A percentile compares a stretch with the other conserved stretches of the same genome.
Evolutionary conservation across 176 grass and related monocot species (phyloP).

Genomic region (Cenchrus purpureus): DNA sequence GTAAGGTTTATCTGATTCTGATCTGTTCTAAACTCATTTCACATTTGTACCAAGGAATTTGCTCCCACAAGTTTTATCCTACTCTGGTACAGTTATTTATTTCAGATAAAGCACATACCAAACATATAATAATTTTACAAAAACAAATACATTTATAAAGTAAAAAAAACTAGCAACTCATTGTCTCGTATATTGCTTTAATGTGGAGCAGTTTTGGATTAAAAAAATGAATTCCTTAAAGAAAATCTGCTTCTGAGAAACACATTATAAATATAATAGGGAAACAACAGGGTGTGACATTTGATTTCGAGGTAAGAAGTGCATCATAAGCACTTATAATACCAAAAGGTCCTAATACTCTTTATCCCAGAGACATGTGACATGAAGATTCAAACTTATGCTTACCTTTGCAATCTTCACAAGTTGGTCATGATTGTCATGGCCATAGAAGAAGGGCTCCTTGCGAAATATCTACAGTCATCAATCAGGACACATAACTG

Average conservation of each 20-base stretch:
- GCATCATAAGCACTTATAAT: background rate
- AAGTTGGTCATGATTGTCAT: slow-evolving; percentile 98
- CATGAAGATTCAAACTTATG: slow-evolving; percentile 5
- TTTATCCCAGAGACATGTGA: background rate
- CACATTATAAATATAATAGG: background rate
- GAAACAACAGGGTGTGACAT: background rate
- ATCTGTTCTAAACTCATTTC: background rate
- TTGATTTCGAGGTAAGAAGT: background rate
- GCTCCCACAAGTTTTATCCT: background rate
- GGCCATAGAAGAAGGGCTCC: slow-evolving; percentile 99
- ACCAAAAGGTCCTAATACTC: background rate
- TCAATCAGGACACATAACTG: slow-evolving; percentile 37
- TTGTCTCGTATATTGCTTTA: background rate
- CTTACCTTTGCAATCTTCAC: slow-evolving; percentile 95
- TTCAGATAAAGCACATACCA: background rate
- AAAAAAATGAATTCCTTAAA: background rate
- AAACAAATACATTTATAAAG: background rate
- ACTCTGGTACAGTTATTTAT: background rate
- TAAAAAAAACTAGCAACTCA: background rate
- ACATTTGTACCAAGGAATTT: background rate
- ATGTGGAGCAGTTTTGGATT: background rate
- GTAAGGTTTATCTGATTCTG: background rate
- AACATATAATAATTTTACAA: background rate
- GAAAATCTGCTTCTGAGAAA: slow-evolving; percentile 8
- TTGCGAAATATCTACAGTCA: slow-evolving; percentile 97